Evolutionary conservation across 345 rosid genomes (phyloP).

Genomic region (Citrus unshiu): DNA sequence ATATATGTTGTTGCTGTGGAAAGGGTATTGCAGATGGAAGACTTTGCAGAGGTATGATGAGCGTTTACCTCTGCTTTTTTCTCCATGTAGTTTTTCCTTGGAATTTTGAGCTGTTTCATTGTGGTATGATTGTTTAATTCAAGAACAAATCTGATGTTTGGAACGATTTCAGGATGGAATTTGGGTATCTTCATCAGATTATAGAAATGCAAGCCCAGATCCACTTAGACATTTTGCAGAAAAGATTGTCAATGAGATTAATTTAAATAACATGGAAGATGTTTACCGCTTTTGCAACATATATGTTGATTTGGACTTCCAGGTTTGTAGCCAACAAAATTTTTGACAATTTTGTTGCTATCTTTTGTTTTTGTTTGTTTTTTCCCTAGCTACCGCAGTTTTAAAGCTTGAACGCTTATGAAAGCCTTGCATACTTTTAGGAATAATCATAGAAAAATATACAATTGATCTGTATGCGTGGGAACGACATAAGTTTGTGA

Average conservation of each 20-base stretch:
- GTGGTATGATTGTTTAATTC: not conserved
- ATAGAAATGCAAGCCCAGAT: conserved; percentile 68
- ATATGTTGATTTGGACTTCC: conserved; percentile 74
- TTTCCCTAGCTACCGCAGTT: not conserved
- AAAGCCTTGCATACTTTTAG: not conserved
- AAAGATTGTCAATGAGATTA: conserved; percentile 66
- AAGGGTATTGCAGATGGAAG: conserved; percentile 79
- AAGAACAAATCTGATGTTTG: conserved; percentile 7
- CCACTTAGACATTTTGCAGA: conserved; percentile 78
- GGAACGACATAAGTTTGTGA: not conserved
- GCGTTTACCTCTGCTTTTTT: not conserved
- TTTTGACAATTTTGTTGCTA: conserved; percentile 4
- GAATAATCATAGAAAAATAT: not conserved
- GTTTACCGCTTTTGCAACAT: conserved; percentile 75
- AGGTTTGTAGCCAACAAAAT: conserved; percentile 38
- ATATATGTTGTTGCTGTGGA: conserved; percentile 62
- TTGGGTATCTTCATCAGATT: conserved; percentile 78
- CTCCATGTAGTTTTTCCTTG: not conserved
- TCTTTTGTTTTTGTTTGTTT: not conserved
- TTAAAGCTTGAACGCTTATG: not conserved
- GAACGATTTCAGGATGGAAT: conserved; percentile 57
- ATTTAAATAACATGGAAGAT: conserved; percentile 68
- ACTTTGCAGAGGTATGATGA: conserved; percentile 70
- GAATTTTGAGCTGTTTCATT: not conserved
- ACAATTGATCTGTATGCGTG: not conserved